phyloP scores from a whole-genome alignment of 1,284 basidiomycete genomes.

The Marasmius fiardii region DNA sequence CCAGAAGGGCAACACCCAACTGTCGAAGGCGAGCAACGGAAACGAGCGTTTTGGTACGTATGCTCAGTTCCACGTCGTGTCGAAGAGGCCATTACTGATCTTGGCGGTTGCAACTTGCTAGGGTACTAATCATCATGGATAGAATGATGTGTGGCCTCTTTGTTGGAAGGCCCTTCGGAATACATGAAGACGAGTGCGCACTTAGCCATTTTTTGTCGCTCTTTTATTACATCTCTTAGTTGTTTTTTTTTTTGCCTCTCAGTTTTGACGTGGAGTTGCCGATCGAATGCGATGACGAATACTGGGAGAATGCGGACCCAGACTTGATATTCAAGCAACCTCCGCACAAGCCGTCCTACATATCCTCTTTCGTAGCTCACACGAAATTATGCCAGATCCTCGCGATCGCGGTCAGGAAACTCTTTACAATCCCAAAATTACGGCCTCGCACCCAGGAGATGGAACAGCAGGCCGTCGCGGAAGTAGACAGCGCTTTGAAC shows the following conservation, averaged over 20 bases:
- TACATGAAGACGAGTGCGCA: background rate
- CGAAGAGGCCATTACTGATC: background rate
- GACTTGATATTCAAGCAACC: background rate
- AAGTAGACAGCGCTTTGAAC: background rate
- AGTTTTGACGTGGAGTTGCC: background rate
- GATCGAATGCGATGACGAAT: constrained; percentile 2
- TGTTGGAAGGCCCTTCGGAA: background rate
- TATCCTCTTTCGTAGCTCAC: background rate
- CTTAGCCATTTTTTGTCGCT: background rate
- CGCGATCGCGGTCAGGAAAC: background rate
- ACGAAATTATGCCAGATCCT: background rate
- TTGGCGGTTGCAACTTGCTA: background rate
- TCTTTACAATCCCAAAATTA: background rate
- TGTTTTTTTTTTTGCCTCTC: too few species aligned
- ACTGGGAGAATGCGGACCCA: background rate
- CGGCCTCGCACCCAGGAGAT: too few species aligned
- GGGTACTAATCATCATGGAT: background rate
- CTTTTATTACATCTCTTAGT: background rate
- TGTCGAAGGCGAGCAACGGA: background rate
- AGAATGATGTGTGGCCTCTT: background rate
- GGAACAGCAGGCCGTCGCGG: background rate
- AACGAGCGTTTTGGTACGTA: background rate
- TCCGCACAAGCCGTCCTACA: background rate
- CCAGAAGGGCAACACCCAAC: background rate
- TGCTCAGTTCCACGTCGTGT: background rate